Evolutionary conservation across 1,284 basidiomycete species (phyloP).

Genomic region (Sanguinoderma infundibulare): DNA sequence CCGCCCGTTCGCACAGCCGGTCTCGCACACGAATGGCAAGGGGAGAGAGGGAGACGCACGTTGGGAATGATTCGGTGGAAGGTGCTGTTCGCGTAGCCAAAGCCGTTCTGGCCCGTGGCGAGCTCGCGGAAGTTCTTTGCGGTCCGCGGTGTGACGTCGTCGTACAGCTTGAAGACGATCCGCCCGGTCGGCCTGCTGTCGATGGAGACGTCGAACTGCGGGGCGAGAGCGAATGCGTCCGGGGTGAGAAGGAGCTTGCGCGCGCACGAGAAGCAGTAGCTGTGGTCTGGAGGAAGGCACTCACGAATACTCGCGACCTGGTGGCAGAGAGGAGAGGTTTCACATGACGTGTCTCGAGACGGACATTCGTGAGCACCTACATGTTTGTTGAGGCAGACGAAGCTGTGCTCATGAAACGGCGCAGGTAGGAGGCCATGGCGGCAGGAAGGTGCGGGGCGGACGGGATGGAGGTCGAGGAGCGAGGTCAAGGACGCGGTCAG

Average conservation of each 20-base stretch:
- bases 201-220: conserved; percentile 85
- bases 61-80: conserved; percentile 89
- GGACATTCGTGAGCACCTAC: conserved; percentile 24
- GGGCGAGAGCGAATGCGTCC: background rate
- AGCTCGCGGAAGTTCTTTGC: conserved; percentile 82
- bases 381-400: conserved; percentile 33
- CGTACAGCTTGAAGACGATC: conserved; percentile 76
- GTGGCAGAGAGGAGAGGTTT: background rate
- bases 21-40: background rate
- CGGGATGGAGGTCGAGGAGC: conserved; percentile 5
- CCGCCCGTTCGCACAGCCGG: background rate
- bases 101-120: conserved; percentile 56
- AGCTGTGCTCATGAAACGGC: conserved; percentile 40
- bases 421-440: conserved; percentile 40
- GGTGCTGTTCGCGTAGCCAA: conserved; percentile 64
- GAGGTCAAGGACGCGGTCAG: background rate
- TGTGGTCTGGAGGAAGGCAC: conserved; percentile 20
- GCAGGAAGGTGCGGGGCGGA: conserved; percentile 1
- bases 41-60: conserved; percentile 35
- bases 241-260: conserved; percentile 36
- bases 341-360: conserved; percentile 9
- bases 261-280: background rate
- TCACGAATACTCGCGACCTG: conserved; percentile 57
- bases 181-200: conserved; percentile 71
- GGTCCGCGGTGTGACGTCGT: conserved; percentile 74